Base-by-base conservation (phyloP, 768 basidiomycete genomes). In the Collybia sp. region DNA sequence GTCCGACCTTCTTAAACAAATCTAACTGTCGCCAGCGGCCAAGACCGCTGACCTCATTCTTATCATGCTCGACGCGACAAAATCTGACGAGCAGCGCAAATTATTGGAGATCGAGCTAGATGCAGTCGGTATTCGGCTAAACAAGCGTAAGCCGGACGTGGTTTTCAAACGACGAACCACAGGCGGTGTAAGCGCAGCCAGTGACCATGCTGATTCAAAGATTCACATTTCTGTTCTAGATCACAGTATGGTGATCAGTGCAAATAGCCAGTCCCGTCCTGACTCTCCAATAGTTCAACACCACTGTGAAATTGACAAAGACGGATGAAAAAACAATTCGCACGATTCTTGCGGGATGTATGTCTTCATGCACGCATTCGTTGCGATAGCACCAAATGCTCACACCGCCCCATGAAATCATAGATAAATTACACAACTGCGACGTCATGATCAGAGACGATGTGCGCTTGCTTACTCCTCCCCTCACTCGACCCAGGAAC, bases 391-490 rank as follows among this genome's bases (percentile, higher is more conserved):
- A 25, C 8, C 25, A 8, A 25, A 3, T 8, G 25, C 25, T 25
- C 8, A 25, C 25, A 25, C 25, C 25, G n/a, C 25, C 4, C 25
- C 25, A 25, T 25, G 25, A 19, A n/a, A 11, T 40, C 37, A 4
- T 51, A 91, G 88, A 92, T 62, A 93, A 91, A 64, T 66, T 93
- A 20, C 91, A 92, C 59, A 90, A 95, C 58, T 95, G 93, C 59
- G 95, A 99, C 65, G 86, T 98, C 8, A 95, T 98, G 93, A 92
- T 99, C 56, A 78, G 96, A 59, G 94, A 99, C 73, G 95, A 99
- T 67, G 93, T 96, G 56, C 55, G 75, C 64, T 25, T 17, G 43
- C 39, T 13, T 37, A 45, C 50, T 34, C 35, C 41, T 30, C n/a
- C 25, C 38, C 20, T 48, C 42, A 32, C 42, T n/a, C 31, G 49